Conservation (phyloP, 1,139 yeast species). For the Tardiomyces blankii region DNA sequence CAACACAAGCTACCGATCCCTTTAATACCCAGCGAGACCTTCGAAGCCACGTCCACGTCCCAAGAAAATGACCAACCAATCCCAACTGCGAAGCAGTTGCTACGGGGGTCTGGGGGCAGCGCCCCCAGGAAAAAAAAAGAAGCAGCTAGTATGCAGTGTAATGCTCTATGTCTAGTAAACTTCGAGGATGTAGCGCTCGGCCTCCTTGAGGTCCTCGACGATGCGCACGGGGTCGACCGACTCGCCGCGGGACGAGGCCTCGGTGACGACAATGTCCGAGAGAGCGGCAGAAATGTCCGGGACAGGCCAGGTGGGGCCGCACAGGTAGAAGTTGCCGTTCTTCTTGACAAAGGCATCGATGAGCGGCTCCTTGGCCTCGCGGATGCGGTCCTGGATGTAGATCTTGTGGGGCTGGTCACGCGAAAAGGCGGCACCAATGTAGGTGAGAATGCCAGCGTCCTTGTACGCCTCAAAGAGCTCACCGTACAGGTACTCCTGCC, state of each 20-base stretch:
- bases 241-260: slow-evolving; percentile 57
- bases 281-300: slow-evolving; percentile 91
- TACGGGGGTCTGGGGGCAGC: too few relatives aligned
- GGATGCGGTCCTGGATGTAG: slow-evolving; percentile 88
- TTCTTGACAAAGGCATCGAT: slow-evolving; percentile 69
- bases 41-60: too few relatives aligned
- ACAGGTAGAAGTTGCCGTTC: slow-evolving; percentile 84
- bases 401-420: slow-evolving; percentile 95
- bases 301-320: slow-evolving; percentile 99
- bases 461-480: slow-evolving; percentile 95
- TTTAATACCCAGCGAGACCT: too few relatives aligned
- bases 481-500: slow-evolving; percentile 92
- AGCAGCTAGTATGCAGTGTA: too few relatives aligned
- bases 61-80: too few relatives aligned
- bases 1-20: too few relatives aligned
- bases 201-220: slow-evolving; percentile 89
- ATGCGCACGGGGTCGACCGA: slow-evolving; percentile 64
- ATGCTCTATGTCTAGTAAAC: slow-evolving; percentile 45
- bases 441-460: slow-evolving; percentile 86
- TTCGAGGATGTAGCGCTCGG: slow-evolving; percentile 85
- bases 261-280: slow-evolving; percentile 65
- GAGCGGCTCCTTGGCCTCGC: slow-evolving; percentile 61
- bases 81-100: too few relatives aligned
- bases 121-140: too few relatives aligned
- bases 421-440: slow-evolving; percentile 96